phyloP scores from a whole-genome alignment of 2,329 filamentous ascomycete genomes.

The Lasiodiplodia gonubiensis region DNA sequence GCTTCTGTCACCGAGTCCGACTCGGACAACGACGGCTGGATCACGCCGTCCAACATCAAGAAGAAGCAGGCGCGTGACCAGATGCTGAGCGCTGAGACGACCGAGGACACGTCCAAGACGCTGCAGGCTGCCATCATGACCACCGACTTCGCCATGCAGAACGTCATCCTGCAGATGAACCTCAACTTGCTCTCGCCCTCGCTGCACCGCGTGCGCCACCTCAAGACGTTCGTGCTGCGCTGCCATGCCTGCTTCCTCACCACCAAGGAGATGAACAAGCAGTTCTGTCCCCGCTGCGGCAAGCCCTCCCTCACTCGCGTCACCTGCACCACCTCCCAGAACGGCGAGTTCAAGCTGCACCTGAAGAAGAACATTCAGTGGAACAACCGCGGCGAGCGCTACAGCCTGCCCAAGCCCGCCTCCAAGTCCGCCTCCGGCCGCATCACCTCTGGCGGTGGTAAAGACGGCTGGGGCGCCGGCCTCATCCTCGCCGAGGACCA shows the following conservation, averaged over 20 bases:
- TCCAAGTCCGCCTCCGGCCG: constrained; percentile 82
- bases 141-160: constrained; percentile 97
- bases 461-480: constrained; percentile 83
- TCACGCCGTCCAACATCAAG: constrained; percentile 90
- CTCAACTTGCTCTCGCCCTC: constrained; percentile 83
- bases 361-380: constrained; percentile 95
- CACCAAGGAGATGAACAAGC: constrained; percentile 81
- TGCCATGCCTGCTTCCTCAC: constrained; percentile 82
- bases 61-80: constrained; percentile 76
- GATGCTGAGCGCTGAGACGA: constrained; percentile 47
- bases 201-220: constrained; percentile 78
- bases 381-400: constrained; percentile 92
- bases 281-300: constrained; percentile 92
- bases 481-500: constrained; percentile 93
- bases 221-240: constrained; percentile 87
- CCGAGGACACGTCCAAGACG: constrained; percentile 60
- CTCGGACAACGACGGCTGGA: constrained; percentile 78
- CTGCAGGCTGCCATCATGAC: constrained; percentile 92
- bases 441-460: constrained; percentile 68
- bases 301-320: constrained; percentile 85
- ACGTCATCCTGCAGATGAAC: constrained; percentile 93
- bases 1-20: constrained; percentile 39
- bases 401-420: constrained; percentile 88
- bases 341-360: constrained; percentile 82
- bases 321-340: constrained; percentile 80